phyloP scores from a whole-genome alignment of 2,329 filamentous ascomycete genomes.

The Phaeosphaeria sp. region DNA sequence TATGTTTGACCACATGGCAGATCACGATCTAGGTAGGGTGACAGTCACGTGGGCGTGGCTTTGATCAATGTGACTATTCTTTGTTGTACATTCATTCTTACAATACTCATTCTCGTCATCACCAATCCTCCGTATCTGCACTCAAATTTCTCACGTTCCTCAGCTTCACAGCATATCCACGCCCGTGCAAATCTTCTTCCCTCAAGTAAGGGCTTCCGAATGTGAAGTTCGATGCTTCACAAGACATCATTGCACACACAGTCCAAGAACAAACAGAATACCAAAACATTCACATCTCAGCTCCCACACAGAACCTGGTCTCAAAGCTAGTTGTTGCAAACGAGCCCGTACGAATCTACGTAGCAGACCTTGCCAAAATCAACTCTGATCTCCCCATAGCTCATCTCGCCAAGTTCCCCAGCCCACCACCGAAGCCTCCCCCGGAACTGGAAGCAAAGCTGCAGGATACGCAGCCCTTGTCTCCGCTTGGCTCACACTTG shows the following conservation, averaged over 20 bases:
- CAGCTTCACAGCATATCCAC: no score
- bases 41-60: slow-evolving; percentile 60
- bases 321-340: neutral
- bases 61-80: slow-evolving; percentile 19
- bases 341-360: neutral
- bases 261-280: neutral
- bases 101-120: neutral
- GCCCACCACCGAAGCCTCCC: neutral
- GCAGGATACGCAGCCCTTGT: neutral
- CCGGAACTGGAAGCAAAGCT: neutral
- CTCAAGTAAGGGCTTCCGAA: neutral
- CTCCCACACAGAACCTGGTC: neutral
- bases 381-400: neutral
- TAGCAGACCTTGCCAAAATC: neutral
- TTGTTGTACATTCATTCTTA: slow-evolving; percentile 4
- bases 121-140: neutral
- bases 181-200: no score
- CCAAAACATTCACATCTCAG: neutral
- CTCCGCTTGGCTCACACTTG: neutral
- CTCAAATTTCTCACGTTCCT: neutral
- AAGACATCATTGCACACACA: neutral
- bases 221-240: neutral
- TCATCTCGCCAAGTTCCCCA: neutral
- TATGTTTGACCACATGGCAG: slow-evolving; percentile 57
- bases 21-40: slow-evolving; percentile 56